Conservation (phyloP, 345 rosid species). For the Physaria fendleri region DNA sequence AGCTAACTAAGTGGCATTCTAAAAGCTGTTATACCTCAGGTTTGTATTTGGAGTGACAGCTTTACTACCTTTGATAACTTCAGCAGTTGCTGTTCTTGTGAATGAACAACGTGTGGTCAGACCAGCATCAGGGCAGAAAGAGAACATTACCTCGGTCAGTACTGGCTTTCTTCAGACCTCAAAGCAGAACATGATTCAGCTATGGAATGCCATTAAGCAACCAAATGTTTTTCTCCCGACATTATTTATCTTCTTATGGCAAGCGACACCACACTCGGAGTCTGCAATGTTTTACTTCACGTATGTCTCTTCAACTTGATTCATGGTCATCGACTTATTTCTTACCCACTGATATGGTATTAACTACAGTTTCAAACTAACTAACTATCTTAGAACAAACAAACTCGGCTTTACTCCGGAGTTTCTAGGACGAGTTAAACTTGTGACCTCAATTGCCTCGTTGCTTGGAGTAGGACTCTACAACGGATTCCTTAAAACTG, state of each 20-base stretch:
- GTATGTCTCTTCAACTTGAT: too few species aligned
- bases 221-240: constrained; percentile 83
- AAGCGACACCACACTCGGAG: too few species aligned
- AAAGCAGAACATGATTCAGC: constrained; percentile 50
- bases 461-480: constrained; percentile 85
- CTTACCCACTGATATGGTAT: not conserved
- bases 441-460: constrained; percentile 87
- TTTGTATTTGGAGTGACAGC: constrained; percentile 92
- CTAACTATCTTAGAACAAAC: constrained; percentile 57
- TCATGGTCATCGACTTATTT: not conserved
- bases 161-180: constrained; percentile 62
- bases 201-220: constrained; percentile 73
- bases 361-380: not conserved
- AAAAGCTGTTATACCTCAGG: constrained; percentile 48
- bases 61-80: constrained; percentile 71
- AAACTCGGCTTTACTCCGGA: constrained; percentile 95
- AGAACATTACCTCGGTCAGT: constrained; percentile 29
- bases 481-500: constrained; percentile 84
- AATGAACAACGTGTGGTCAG: constrained; percentile 60
- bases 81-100: constrained; percentile 92
- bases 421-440: constrained; percentile 88
- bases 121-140: constrained; percentile 38
- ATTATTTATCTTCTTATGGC: constrained; percentile 27
- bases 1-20: constrained; percentile 22
- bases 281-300: too few species aligned